Conservation (phyloP, 2,329 filamentous ascomycete genomes). For the Colletotrichum agaves region DNA sequence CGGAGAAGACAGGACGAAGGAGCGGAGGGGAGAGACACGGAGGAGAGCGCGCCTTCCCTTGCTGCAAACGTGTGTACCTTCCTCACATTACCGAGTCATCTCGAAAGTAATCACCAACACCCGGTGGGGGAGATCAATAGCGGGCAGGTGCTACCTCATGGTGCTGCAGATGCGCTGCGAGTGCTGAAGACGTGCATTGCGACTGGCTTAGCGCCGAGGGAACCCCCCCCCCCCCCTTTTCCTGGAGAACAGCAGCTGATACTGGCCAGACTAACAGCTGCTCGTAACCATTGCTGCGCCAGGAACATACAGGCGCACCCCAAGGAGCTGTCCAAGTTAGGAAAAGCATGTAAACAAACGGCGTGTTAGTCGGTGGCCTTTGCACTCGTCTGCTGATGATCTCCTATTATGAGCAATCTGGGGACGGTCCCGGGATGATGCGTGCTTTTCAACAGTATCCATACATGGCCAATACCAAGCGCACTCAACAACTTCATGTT, state of each 20-base stretch:
- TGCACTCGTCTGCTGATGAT: conserved; percentile 23
- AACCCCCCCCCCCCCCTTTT: neutral
- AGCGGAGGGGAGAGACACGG: conserved; percentile 36
- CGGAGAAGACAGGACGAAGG: conserved; percentile 7
- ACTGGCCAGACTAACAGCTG: conserved; percentile 9
- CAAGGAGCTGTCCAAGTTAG: conserved; percentile 29
- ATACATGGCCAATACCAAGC: neutral
- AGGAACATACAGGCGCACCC: conserved; percentile 1
- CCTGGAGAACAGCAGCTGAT: conserved; percentile 15
- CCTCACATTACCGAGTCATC: neutral
- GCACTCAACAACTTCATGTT: neutral
- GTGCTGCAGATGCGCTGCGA: conserved; percentile 5
- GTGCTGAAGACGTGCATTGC: conserved; percentile 9
- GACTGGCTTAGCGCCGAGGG: conserved; percentile 22
- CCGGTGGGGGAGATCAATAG: too few relatives aligned
- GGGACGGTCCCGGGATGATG: conserved; percentile 12
- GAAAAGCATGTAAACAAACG: conserved; percentile 35
- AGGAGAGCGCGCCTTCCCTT: neutral
- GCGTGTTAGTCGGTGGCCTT: conserved; percentile 18
- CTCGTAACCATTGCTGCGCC: conserved; percentile 12
- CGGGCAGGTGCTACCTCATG: too few relatives aligned
- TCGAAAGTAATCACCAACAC: conserved; percentile 7
- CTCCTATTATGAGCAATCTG: conserved; percentile 8
- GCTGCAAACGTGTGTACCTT: neutral
- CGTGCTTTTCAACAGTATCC: neutral